Evolutionary conservation across 768 basidiomycete genomes (phyloP).

Genomic region (Holtermannia corniformis): DNA sequence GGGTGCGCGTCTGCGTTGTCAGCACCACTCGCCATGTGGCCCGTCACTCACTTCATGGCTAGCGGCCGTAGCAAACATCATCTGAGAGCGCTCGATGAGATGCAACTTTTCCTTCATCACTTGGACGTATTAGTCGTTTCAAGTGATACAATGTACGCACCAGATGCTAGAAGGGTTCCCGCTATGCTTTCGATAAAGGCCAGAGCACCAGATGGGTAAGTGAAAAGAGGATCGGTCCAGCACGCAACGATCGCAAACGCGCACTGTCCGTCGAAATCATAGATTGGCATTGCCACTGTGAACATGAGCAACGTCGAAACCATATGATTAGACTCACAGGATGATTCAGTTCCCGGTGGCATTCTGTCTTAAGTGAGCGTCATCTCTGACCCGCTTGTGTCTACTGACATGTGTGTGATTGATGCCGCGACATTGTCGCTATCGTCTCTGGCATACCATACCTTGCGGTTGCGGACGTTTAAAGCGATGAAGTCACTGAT

Average conservation of each 20-base stretch:
- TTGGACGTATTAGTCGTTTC: slow-evolving; percentile 5
- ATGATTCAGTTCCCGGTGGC: slow-evolving; percentile 32
- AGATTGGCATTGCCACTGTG: slow-evolving; percentile 35
- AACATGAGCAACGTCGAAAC: too few species aligned
- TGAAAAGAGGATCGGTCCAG: slow-evolving; percentile 37
- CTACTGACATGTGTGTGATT: slow-evolving; percentile 19
- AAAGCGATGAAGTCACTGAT: slow-evolving; percentile 36
- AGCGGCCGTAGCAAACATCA: slow-evolving; percentile 35
- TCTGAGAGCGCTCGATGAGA: slow-evolving; percentile 23
- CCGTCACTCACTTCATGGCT: slow-evolving; percentile 35
- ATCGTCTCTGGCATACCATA: slow-evolving; percentile 38
- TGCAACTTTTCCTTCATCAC: slow-evolving; percentile 32
- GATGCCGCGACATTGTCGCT: slow-evolving; percentile 26
- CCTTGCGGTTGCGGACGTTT: slow-evolving; percentile 31
- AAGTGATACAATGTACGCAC: slow-evolving; percentile 8
- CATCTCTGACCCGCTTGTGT: neutral
- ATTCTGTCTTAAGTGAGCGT: slow-evolving; percentile 5
- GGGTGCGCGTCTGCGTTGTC: slow-evolving; percentile 13
- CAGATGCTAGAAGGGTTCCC: slow-evolving; percentile 34
- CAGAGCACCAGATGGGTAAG: slow-evolving; percentile 31
- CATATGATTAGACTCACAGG: neutral
- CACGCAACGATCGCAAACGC: slow-evolving; percentile 36
- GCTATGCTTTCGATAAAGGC: slow-evolving; percentile 39
- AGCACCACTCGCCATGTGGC: neutral
- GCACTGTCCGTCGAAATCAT: slow-evolving; percentile 35